phyloP scores from a whole-genome alignment of 2,329 filamentous ascomycete species.

The Fusarium torulosum region DNA sequence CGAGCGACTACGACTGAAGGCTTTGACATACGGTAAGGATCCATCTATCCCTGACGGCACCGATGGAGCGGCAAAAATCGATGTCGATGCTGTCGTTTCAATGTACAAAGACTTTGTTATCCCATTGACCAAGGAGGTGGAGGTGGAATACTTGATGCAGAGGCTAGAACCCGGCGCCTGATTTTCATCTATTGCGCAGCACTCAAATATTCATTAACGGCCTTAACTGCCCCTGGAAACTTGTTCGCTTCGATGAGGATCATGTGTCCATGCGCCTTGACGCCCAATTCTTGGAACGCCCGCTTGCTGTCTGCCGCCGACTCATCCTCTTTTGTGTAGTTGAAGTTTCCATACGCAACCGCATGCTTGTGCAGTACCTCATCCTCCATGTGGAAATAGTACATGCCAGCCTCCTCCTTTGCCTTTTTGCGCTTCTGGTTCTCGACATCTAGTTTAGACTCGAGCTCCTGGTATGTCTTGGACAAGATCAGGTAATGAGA shows the following conservation, averaged over 20 bases:
- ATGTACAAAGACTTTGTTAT: conserved; percentile 97
- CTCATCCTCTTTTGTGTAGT: conserved; percentile 85
- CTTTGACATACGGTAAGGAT: conserved; percentile 92
- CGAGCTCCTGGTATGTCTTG: conserved; percentile 91
- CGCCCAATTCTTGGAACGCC: conserved; percentile 92
- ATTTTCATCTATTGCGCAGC: conserved; percentile 58
- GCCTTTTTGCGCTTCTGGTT: conserved; percentile 72
- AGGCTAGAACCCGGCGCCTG: conserved; percentile 68
- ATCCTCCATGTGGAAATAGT: conserved; percentile 97
- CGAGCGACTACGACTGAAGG: conserved; percentile 87
- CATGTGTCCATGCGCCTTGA: conserved; percentile 85
- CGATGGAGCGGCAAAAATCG: conserved; percentile 80
- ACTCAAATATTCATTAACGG: conserved; percentile 79
- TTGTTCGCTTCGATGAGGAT: conserved; percentile 86
- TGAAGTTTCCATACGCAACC: conserved; percentile 75
- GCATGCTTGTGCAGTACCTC: conserved; percentile 87
- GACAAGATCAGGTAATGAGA: conserved; percentile 92
- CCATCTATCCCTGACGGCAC: conserved; percentile 72
- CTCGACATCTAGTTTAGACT: conserved; percentile 80
- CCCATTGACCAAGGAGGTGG: conserved; percentile 96
- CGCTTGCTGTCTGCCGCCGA: conserved; percentile 89
- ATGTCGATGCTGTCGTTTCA: conserved; percentile 88
- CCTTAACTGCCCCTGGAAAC: conserved; percentile 81
- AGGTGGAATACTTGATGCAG: conserved; percentile 98
- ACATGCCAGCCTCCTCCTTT: conserved; percentile 71